A percentile compares a stretch with the other conserved stretches of the same genome.
phyloP scores from a whole-genome alignment of 2,329 filamentous ascomycete genomes.

The Acephala macrosclerotiorum region DNA sequence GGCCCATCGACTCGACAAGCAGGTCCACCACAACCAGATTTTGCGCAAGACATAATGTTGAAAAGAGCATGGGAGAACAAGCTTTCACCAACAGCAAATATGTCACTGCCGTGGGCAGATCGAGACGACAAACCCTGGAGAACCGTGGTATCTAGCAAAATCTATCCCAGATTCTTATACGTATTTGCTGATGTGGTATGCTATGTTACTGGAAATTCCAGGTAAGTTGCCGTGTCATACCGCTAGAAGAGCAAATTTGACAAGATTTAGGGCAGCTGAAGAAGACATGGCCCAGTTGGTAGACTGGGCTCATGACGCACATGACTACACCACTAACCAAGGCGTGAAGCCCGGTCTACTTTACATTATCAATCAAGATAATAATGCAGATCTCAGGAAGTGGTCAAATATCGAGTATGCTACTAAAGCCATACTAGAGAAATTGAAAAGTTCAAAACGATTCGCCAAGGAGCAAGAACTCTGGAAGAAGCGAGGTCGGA shows the following conservation, averaged over 20 bases:
- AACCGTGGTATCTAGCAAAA: background rate
- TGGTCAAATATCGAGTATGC: slow-evolving; percentile 17
- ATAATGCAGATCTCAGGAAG: background rate
- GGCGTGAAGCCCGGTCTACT: slow-evolving; percentile 15
- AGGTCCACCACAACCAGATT: no score
- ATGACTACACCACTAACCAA: slow-evolving; percentile 16
- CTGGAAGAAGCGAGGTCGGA: slow-evolving; percentile 13
- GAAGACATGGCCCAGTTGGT: slow-evolving; percentile 1
- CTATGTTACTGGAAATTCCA: slow-evolving; percentile 16
- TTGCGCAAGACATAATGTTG: no score
- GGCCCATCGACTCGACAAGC: no score
- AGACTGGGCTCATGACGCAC: slow-evolving; percentile 15
- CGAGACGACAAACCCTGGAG: no score
- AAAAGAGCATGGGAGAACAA: background rate
- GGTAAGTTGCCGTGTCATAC: no score
- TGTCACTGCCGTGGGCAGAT: slow-evolving; percentile 4
- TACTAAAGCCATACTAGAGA: slow-evolving; percentile 12
- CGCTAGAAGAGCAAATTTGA: no score
- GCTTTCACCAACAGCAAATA: background rate
- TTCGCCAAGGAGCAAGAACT: slow-evolving; percentile 5
- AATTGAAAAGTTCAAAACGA: background rate
- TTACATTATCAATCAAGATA: slow-evolving; percentile 16
- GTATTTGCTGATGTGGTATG: slow-evolving; percentile 21
- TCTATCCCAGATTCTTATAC: slow-evolving; percentile 19
- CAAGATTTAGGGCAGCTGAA: background rate